Evolutionary conservation across 2,329 filamentous ascomycete species (phyloP).

Genomic region (Cytospora piceae): DNA sequence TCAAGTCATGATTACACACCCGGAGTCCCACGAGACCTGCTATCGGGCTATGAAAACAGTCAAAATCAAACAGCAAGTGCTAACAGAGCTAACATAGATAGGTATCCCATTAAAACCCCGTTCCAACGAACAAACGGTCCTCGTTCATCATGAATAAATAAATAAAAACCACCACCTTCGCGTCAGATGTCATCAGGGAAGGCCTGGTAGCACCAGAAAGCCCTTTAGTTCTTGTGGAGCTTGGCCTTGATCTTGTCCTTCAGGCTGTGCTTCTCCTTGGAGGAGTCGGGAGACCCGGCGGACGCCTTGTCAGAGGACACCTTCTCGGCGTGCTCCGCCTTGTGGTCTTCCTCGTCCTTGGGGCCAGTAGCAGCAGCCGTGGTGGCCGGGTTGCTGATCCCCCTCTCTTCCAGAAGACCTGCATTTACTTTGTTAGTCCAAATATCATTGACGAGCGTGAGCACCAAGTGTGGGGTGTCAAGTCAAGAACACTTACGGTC

Average conservation of each 20-base stretch:
- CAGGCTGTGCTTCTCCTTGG: conserved; percentile 52
- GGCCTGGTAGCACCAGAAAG: conserved; percentile 20
- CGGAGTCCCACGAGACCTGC: neutral
- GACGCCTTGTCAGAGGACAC: conserved; percentile 29
- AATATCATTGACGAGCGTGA: neutral
- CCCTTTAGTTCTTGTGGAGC: conserved; percentile 55
- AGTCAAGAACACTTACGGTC: conserved; percentile 58
- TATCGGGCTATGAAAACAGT: neutral
- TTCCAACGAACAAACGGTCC: neutral
- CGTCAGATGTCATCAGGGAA: conserved; percentile 13
- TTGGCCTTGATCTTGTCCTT: conserved; percentile 72
- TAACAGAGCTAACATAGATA: conserved; percentile 14
- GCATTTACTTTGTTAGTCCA: conserved; percentile 4
- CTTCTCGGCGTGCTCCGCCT: conserved; percentile 29
- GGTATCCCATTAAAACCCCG: conserved; percentile 22
- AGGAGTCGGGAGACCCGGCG: conserved; percentile 34
- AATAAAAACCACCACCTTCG: neutral
- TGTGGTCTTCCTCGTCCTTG: conserved; percentile 31
- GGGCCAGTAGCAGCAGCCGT: conserved; percentile 31
- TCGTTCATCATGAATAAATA: neutral
- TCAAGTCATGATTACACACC: neutral
- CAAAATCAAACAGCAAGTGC: conserved; percentile 16
- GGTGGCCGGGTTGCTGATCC: conserved; percentile 42
- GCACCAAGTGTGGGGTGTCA: no score
- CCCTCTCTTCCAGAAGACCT: conserved; percentile 60